A percentile compares a stretch with the other conserved stretches of the same genome.
These are phyloP conservation scores for Irpex lacteus DNA, from an alignment of 1,284 basidiomycete species.

Conservation along the genomic window DNA sequence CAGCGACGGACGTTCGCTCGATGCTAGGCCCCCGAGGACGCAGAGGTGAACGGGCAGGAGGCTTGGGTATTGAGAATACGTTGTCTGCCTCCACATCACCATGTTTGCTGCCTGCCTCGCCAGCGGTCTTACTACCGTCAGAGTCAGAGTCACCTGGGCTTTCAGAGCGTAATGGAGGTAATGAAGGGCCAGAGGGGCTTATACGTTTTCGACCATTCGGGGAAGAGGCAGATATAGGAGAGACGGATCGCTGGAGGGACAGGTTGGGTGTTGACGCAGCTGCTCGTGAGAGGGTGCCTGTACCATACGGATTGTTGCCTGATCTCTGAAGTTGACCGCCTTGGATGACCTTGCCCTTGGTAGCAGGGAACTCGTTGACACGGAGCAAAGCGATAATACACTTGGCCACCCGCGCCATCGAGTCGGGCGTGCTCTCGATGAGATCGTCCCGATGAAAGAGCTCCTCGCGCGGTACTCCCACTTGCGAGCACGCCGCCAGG, in stretches of 20 bases:
- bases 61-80: slow-evolving; percentile 35
- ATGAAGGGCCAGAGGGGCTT: slow-evolving; percentile 47
- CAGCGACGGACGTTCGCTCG: slow-evolving; percentile 37
- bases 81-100: slow-evolving; percentile 28
- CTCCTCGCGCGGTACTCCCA: slow-evolving; percentile 59
- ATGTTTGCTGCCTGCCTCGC: slow-evolving; percentile 16
- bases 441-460: slow-evolving; percentile 72
- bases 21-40: slow-evolving; percentile 35
- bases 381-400: slow-evolving; percentile 66
- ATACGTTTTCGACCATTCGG: slow-evolving; percentile 40
- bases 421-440: slow-evolving; percentile 54
- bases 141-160: slow-evolving; percentile 36
- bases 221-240: slow-evolving; percentile 28
- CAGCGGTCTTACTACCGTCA: slow-evolving; percentile 26
- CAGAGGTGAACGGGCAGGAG: slow-evolving; percentile 55
- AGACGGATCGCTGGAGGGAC: slow-evolving; percentile 27
- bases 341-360: slow-evolving; percentile 41
- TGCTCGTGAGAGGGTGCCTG: slow-evolving; percentile 33
- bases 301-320: slow-evolving; percentile 30
- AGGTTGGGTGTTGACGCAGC: slow-evolving; percentile 68
- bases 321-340: slow-evolving; percentile 22
- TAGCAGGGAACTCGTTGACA: slow-evolving; percentile 50
- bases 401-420: slow-evolving; percentile 62
- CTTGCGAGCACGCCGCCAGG: slow-evolving; percentile 63
- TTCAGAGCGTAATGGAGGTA: slow-evolving; percentile 53